phyloP scores from a whole-genome alignment of 169 alveolate species.

The Plasmodium vivax region DNA sequence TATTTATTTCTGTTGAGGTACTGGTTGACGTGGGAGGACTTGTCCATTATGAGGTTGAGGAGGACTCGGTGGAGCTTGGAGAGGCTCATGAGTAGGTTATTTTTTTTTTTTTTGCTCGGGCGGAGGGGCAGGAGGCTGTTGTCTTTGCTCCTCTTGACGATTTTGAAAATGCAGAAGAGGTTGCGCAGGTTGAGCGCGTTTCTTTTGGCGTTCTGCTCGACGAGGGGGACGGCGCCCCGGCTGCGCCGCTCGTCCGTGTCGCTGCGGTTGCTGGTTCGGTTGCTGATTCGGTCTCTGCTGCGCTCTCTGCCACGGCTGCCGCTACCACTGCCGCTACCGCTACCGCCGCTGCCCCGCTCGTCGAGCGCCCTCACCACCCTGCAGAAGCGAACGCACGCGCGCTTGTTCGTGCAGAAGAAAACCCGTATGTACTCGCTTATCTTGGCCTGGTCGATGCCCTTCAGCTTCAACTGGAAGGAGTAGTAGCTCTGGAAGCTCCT shows the following conservation, averaged over 20 bases:
- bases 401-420: slow-evolving; percentile 19
- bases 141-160: background rate
- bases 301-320: too few relatives aligned
- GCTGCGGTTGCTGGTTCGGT: too few relatives aligned
- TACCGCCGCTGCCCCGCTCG: background rate
- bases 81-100: background rate
- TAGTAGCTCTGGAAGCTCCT: slow-evolving; percentile 6
- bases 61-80: slow-evolving; percentile 28
- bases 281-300: too few relatives aligned
- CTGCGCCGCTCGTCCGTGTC: background rate
- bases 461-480: slow-evolving; percentile 47
- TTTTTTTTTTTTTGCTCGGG: background rate
- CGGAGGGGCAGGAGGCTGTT: background rate
- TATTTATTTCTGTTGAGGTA: slow-evolving; percentile 52
- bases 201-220: slow-evolving; percentile 20
- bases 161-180: slow-evolving; percentile 39
- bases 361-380: background rate
- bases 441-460: slow-evolving; percentile 19
- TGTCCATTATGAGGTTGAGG: slow-evolving; percentile 26
- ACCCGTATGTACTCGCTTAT: slow-evolving; percentile 32
- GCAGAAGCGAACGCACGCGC: slow-evolving; percentile 3
- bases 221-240: slow-evolving; percentile 9
- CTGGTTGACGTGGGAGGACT: slow-evolving; percentile 12
- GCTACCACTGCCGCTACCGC: background rate
- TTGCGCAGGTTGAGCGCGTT: background rate